phyloP scores from a whole-genome alignment of 805 yeast genomes.

The Kodamaea lidongshanica region DNA sequence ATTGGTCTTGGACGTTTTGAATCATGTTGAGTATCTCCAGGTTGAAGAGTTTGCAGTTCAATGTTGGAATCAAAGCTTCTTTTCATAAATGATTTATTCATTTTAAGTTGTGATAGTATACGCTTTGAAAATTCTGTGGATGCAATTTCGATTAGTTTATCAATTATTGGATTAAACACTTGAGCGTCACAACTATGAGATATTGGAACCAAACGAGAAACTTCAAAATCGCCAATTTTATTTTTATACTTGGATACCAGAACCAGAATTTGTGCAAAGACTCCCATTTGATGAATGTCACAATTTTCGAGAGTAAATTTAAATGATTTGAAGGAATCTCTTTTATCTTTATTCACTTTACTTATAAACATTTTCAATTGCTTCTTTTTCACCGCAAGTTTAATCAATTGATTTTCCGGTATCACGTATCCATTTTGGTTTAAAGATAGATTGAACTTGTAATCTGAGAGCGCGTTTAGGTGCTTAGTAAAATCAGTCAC shows the following conservation, averaged over 20 bases:
- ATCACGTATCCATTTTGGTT: too few species aligned
- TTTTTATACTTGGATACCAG: slow-evolving; percentile 4
- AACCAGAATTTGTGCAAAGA: slow-evolving; percentile 3
- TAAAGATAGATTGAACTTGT: slow-evolving; percentile 2
- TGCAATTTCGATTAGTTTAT: slow-evolving; percentile 1
- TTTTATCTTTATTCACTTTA: slow-evolving; percentile 4
- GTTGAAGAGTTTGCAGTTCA: slow-evolving; percentile 2
- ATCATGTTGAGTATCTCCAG: slow-evolving; percentile 2
- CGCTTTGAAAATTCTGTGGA: slow-evolving; percentile 1
- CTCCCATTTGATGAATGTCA: slow-evolving; percentile 2
- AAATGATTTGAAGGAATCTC: not conserved
- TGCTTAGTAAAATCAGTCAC: slow-evolving; percentile 9
- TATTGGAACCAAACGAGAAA: slow-evolving; percentile 2
- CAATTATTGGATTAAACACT: slow-evolving; percentile 2
- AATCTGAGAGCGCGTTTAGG: not conserved
- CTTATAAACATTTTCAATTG: slow-evolving; percentile 2
- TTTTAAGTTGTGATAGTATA: slow-evolving; percentile 4
- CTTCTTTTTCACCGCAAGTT: slow-evolving; percentile 5
- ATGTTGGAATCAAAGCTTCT: slow-evolving; percentile 1
- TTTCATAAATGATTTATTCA: slow-evolving; percentile 3
- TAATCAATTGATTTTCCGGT: not conserved
- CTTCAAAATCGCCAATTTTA: slow-evolving; percentile 3
- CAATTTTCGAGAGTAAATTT: slow-evolving; percentile 3
- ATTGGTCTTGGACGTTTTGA: slow-evolving; percentile 1
- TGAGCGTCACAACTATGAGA: slow-evolving; percentile 1